These are phyloP conservation scores for Penicillium sp. DNA, from an alignment of 2,329 filamentous ascomycete species.

Conservation along the genomic window DNA sequence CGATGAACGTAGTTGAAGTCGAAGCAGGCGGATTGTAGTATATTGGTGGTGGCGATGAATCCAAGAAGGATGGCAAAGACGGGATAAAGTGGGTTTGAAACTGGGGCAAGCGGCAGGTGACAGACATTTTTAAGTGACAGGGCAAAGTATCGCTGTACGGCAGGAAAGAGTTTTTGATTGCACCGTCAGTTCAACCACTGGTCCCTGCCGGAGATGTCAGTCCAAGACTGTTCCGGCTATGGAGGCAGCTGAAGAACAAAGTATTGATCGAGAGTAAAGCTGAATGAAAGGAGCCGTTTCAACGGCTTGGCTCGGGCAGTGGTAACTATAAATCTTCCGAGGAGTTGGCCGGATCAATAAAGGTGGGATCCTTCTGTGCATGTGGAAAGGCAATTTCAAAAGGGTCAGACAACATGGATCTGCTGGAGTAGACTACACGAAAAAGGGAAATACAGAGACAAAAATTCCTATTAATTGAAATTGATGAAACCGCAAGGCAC, in stretches of 20 bases:
- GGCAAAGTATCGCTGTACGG: background rate
- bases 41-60: background rate
- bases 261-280: background rate
- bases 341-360: slow-evolving; percentile 8
- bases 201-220: background rate
- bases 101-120: slow-evolving; percentile 5
- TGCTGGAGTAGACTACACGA: background rate
- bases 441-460: background rate
- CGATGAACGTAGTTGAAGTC: background rate
- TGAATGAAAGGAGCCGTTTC: background rate
- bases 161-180: no score
- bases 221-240: background rate
- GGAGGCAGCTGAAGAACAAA: background rate
- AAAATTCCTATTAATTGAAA: background rate
- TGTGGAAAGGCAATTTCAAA: slow-evolving; percentile 10
- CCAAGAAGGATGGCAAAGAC: background rate
- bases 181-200: no score
- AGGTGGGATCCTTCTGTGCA: slow-evolving; percentile 6
- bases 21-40: background rate
- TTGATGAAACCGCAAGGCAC: slow-evolving; percentile 5
- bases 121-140: slow-evolving; percentile 1
- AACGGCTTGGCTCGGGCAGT: background rate
- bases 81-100: background rate
- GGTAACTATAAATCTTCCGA: slow-evolving; percentile 11
- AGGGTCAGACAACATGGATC: background rate